Percentiles rank a stretch among this genome's conserved stretches.
These are phyloP conservation scores for Picea glauca DNA, from an alignment of 75 land plant species.

Conservation along the genomic window DNA sequence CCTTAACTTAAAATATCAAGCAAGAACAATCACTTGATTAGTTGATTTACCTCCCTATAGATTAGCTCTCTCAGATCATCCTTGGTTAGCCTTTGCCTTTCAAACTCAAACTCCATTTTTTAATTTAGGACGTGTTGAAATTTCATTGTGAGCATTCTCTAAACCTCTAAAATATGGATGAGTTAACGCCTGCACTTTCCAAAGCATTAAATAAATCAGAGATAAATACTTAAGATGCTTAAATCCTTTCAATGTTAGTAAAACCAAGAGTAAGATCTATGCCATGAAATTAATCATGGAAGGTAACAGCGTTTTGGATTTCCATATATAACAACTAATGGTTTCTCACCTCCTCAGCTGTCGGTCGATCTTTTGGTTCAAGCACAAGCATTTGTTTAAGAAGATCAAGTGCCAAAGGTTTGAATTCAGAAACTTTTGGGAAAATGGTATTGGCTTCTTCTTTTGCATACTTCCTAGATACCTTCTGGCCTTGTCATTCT, in stretches of 20 bases:
- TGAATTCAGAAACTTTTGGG: constrained; percentile 76
- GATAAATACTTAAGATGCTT: background rate
- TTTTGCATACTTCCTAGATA: too few relatives aligned
- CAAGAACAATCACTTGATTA: background rate
- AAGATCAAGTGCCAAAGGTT: constrained; percentile 78
- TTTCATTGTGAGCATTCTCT: too few relatives aligned
- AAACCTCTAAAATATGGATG: too few relatives aligned
- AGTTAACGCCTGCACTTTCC: constrained; percentile 32
- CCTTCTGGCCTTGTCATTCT: too few relatives aligned
- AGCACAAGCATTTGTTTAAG: constrained; percentile 78
- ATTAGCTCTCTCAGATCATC: too few relatives aligned
- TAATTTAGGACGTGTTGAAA: too few relatives aligned
- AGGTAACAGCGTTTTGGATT: background rate
- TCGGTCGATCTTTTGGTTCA: constrained; percentile 83
- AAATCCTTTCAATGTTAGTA: background rate
- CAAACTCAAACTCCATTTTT: too few relatives aligned
- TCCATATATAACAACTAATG: background rate
- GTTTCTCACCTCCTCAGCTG: constrained; percentile 60
- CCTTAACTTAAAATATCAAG: too few relatives aligned
- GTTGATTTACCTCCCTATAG: constrained; percentile 42
- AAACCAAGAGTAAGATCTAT: background rate
- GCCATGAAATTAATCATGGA: constrained; percentile 7
- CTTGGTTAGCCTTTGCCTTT: too few relatives aligned
- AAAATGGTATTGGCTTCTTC: too few relatives aligned
- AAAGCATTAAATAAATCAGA: background rate